A percentile compares a stretch with the other conserved stretches of the same genome.
These are phyloP conservation scores for Strobilomyces echinocephalus DNA, from an alignment of 768 basidiomycete species.

Conservation along the genomic window DNA sequence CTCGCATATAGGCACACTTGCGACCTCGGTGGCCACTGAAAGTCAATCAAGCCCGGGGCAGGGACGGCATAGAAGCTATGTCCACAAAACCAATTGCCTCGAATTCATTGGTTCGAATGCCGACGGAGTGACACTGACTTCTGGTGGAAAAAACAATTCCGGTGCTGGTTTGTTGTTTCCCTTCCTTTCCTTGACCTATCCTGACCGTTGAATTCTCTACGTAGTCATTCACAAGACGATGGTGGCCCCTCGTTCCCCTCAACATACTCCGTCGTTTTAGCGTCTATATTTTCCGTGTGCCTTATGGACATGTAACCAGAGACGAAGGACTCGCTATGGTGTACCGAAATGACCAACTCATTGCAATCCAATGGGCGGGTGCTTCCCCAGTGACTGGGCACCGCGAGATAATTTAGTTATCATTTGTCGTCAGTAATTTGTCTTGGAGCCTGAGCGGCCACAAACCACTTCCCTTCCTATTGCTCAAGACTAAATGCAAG, in stretches of 20 bases:
- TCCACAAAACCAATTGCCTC: slow-evolving; percentile 3
- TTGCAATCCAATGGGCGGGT: no score
- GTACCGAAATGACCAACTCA: neutral
- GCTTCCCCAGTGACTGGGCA: no score
- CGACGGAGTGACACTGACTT: slow-evolving; percentile 10
- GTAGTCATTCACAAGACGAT: neutral
- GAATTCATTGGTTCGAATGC: neutral
- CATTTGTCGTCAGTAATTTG: no score
- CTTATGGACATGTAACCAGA: neutral
- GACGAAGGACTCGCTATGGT: neutral
- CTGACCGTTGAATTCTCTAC: neutral
- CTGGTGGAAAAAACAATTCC: neutral
- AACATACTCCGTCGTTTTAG: neutral
- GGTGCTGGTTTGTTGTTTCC: slow-evolving; percentile 12
- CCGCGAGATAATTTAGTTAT: no score
- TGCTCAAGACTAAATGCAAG: no score
- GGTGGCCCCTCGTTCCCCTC: neutral
- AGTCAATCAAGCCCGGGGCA: neutral
- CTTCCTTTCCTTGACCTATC: neutral
- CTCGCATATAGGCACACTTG: neutral
- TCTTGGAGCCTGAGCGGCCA: no score
- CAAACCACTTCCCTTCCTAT: no score
- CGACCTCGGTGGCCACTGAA: neutral
- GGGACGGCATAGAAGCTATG: neutral
- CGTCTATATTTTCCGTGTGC: no score